Base-by-base conservation (phyloP, 2,329 filamentous ascomycete genomes). In the Cladosporium oxysporum region DNA sequence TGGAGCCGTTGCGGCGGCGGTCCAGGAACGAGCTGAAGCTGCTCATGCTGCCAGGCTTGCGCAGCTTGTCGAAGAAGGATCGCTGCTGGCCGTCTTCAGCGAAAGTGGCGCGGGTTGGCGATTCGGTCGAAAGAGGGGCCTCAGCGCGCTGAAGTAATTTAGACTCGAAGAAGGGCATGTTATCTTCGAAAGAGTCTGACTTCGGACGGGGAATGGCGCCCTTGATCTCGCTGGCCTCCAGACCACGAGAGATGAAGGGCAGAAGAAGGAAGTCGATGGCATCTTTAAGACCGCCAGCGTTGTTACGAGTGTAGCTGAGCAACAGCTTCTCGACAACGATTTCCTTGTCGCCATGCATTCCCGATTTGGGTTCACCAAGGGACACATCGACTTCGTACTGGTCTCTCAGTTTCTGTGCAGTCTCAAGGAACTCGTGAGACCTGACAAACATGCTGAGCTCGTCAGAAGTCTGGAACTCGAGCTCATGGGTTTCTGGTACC, bases 121-220 rank as follows among this genome's bases (percentile, higher is more conserved):
- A 97, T 76, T 98, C 94, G 4, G 91, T 93, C 16, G 88, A 86
- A 58, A 83, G 85, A 1, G 91, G 87, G 5, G 91, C 87, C 41
- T 94, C 93, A 4, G 94, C 93, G 73, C 96, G 93, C 79, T 98
- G 95, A 63, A 99, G 86, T 55, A 99, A 86, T 81, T 97, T 98
- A 2, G 94, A 97, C 76, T 97, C 92, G 75, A 99, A 99, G 82
- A 93, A 98, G 66, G 93, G 94, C 62, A 98, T 85, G 8, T 94
- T 96, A 73, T 99, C 94, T 77, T 99, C 95, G 70, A 99, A 99
- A 0, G 95, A 97, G 78, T 99, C 95, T 0, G 95, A 98, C 82
- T 98, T 97, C 69, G 95, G 95, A n/a, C 95, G 91, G 23, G 94
- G 93, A 70, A 98, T 95, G n/a, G 92, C 90, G 62, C 95, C 95